A percentile compares a stretch with the other conserved stretches of the same genome.
phyloP scores from a whole-genome alignment of 306 rosid genomes.

The Crotalaria pallida region DNA sequence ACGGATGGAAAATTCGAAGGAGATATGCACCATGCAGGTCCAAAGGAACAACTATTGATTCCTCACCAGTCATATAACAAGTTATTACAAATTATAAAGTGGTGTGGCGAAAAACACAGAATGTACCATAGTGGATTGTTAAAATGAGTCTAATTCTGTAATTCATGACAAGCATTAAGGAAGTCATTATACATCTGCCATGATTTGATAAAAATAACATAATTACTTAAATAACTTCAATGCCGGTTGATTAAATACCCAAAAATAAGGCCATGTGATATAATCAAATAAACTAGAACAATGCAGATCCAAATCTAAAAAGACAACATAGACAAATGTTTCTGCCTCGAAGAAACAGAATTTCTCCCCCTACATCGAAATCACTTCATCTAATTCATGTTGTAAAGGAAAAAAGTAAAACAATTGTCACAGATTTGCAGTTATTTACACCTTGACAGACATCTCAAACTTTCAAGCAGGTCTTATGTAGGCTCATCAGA shows the following conservation, averaged over 20 bases:
- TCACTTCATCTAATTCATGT: background rate
- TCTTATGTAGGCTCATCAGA: background rate
- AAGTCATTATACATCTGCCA: background rate
- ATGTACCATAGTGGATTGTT: background rate
- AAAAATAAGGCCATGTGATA: background rate
- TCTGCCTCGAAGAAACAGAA: no score
- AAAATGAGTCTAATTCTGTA: background rate
- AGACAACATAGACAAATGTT: no score
- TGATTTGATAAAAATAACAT: background rate
- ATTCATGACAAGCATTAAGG: constrained; percentile 3
- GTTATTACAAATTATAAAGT: background rate
- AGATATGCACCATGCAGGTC: constrained; percentile 10
- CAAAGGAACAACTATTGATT: background rate
- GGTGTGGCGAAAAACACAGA: background rate
- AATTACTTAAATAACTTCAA: background rate
- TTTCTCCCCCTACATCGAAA: no score
- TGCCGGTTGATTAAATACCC: background rate
- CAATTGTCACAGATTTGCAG: constrained; percentile 2
- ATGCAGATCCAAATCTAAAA: no score
- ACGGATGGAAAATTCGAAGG: background rate
- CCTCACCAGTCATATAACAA: background rate
- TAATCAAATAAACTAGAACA: no score
- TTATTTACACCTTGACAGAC: background rate
- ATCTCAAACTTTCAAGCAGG: constrained; percentile 5
- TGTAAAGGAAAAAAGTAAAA: background rate